Evolutionary conservation across 2,329 filamentous ascomycete species (phyloP).

Genomic region (Setomelanomma holmii): DNA sequence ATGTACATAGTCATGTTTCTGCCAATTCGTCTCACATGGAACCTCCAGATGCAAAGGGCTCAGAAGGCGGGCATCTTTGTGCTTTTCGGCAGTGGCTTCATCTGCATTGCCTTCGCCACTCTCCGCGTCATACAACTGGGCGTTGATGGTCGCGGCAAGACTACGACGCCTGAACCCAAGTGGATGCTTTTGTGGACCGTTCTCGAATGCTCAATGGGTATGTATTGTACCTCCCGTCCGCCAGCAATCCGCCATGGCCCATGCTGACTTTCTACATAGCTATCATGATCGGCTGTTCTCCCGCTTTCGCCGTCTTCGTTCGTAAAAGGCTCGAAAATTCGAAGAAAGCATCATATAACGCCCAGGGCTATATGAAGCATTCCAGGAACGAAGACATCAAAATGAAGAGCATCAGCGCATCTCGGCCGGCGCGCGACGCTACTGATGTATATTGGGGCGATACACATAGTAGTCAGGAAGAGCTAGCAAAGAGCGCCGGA

Average conservation of each 20-base stretch:
- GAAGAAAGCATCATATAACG: slow-evolving; percentile 15
- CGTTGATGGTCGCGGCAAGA: slow-evolving; percentile 19
- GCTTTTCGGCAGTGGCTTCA: slow-evolving; percentile 24
- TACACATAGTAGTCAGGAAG: slow-evolving; percentile 18
- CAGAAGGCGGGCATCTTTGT: slow-evolving; percentile 44
- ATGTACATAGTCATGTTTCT: slow-evolving; percentile 43
- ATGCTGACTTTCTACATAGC: slow-evolving; percentile 6
- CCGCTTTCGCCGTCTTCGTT: slow-evolving; percentile 15
- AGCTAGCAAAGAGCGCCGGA: slow-evolving; percentile 9
- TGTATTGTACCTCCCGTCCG: background rate
- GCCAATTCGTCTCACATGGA: slow-evolving; percentile 46
- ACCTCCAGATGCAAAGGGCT: slow-evolving; percentile 39
- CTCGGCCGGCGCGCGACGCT: background rate
- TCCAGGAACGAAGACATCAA: slow-evolving; percentile 6
- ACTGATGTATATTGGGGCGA: slow-evolving; percentile 11
- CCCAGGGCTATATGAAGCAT: slow-evolving; percentile 14
- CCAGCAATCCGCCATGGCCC: background rate
- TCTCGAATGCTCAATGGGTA: slow-evolving; percentile 45
- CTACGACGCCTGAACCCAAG: slow-evolving; percentile 35
- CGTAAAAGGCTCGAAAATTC: slow-evolving; percentile 9
- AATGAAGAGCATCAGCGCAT: slow-evolving; percentile 14
- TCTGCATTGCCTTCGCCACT: slow-evolving; percentile 29
- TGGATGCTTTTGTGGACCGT: slow-evolving; percentile 47
- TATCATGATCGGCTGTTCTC: slow-evolving; percentile 21
- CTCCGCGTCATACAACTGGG: slow-evolving; percentile 43